Evolutionary conservation across 306 rosid genomes (phyloP), one percentile per base, ranked within the genome.

Genomic region (Cicer judaicum): DNA sequence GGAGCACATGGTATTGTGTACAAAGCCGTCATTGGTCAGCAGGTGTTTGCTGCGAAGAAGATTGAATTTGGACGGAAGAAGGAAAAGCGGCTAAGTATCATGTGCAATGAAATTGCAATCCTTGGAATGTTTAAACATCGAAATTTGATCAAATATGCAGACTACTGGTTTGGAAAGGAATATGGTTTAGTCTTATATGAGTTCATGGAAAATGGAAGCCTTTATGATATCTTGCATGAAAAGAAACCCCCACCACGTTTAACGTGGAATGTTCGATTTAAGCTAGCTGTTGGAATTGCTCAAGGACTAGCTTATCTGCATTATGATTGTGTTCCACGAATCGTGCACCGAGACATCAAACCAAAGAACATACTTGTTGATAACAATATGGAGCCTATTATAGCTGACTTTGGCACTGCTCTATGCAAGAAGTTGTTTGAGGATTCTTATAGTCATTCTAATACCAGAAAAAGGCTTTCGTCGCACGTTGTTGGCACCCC

Each of bases 1-100:
- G 98, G 98, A 79, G 90, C 90, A 6, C 96, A 93, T 68, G 98
- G 96, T 80, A 79, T 82, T 36, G 95, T 93, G 48, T 93, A 93
- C 57, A 89, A 84, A 84, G 96, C 91, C 41, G 18, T 68, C 7
- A 14, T 86, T 21, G 79, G 80, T 53, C 74, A 63, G 15, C 88
- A 8, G 62, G 80, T 64, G 64, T 87, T 49, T 80, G 96, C 95
- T 10, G 85, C 86, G 38, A 93, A 93, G 82, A 89, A 89, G 87
- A 46, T 93, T 66, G 81, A 47, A 65, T 86, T 82, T 76, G 50
- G 85, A 63, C 0, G 29, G 29, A 63, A 9, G 81, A 13, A 76
- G 78, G 68, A 79, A 61, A 72, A 72, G 76, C 36, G 87, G 87
- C 62, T 52, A 84, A 76, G 74, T 80, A 71, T 24, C 74, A 85